Base-by-base conservation (phyloP, 2,329 filamentous ascomycete genomes). In the Pseudogymnoascus sp. region DNA sequence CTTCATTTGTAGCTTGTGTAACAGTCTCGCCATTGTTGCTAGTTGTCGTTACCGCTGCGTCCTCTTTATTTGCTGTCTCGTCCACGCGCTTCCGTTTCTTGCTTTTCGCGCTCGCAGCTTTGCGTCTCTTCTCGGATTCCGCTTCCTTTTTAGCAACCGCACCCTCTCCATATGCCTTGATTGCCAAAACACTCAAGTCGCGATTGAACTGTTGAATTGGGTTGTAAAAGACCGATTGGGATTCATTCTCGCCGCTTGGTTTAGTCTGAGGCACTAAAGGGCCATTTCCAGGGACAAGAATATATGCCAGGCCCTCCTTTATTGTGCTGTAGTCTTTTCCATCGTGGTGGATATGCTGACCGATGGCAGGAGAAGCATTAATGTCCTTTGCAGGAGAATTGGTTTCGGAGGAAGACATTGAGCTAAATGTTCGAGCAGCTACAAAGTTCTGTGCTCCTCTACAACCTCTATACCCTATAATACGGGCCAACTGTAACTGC, bases 131-230 rank as follows among this genome's bases (percentile, higher is more conserved):
- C 75, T 66, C 77, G 71, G 71, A 79, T 73, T 71, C 74, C 62
- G 66, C 71, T 62, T 74, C 75, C 63, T 76, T 78, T 68, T 75
- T 78, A 35, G 81, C 76, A 15, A 85, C 71, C 4, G 83, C 68
- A 33, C 91, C 85, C 68, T 94, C 86, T 1, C 90, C 91, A 73
- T 93, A 96, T 0, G 90, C 89, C 71, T 90, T 91, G 74, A 99
- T 96, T 0, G 91, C 91, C 12, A 99, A 82, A 27, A 97, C 91
- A 64, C 91, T 97, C 67, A 99, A 77, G 73, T 99, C 94, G 55
- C 95, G 89, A 75, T 99, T 99, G 80, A 97, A 99, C 73, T 99
- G 94, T 73, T 99, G 94, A 61, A 99, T 97, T 0, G 94, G 93
- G 70, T 99, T 99, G 81, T 99, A 99, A 72, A 99, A 99, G 62